Conservation (phyloP, 2,329 filamentous ascomycete species). For the Colletotrichum sp. region DNA sequence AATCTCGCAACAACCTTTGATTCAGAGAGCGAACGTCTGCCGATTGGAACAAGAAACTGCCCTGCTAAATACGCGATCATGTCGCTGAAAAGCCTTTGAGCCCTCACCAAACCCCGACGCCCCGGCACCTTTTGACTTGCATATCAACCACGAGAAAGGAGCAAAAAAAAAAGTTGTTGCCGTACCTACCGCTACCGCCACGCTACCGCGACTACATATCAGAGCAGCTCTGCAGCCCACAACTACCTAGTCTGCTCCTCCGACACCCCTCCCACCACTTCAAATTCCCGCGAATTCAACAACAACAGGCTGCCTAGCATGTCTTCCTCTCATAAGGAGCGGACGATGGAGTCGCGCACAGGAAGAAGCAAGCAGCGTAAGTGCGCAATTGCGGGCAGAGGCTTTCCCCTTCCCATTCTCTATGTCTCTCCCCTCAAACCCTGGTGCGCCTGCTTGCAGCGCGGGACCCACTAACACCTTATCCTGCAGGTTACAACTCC, state of each 20-base stretch:
- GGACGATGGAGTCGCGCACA: constrained; percentile 75
- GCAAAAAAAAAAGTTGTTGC: constrained; percentile 5
- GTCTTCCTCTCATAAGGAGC: constrained; percentile 36
- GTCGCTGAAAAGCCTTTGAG: constrained; percentile 21
- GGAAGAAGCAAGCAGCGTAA: constrained; percentile 83
- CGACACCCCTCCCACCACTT: background rate
- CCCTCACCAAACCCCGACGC: background rate
- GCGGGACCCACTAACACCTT: constrained; percentile 40
- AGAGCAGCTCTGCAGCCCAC: constrained; percentile 10
- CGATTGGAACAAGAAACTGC: background rate
- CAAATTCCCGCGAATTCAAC: background rate
- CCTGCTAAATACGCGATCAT: constrained; percentile 18
- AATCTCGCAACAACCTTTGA: background rate
- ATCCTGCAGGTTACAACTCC: constrained; percentile 79
- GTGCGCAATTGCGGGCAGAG: constrained; percentile 41
- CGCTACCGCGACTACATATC: background rate
- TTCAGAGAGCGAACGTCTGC: background rate
- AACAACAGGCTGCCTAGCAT: constrained; percentile 9
- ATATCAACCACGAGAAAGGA: background rate
- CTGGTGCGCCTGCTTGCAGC: constrained; percentile 22
- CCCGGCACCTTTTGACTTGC: constrained; percentile 5
- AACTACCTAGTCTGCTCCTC: background rate
- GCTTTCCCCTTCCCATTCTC: background rate
- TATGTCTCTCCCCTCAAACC: constrained; percentile 10
- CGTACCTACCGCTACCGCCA: constrained; percentile 1